Base-by-base conservation (phyloP, 148 eudicot genomes). In the Persicaria tinctoria region DNA sequence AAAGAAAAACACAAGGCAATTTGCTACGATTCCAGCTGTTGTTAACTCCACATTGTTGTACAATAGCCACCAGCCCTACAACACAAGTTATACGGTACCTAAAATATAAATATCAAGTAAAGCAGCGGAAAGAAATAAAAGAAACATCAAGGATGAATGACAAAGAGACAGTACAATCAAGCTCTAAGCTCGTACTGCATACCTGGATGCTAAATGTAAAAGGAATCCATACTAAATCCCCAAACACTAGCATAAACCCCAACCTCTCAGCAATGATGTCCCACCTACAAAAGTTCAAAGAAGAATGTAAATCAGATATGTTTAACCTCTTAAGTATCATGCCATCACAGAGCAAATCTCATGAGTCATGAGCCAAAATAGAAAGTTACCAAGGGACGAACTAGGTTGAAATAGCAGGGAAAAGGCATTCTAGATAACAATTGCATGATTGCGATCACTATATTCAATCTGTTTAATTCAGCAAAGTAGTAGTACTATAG, bases 121-220 rank as follows among this genome's bases (percentile, higher is more conserved):
- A 72, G 70, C n/a, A 64, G 70, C n/a, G 41, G 70, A 64, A 41
- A 32, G 7, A 12, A 62, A 41, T 8, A 18, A 20, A 20, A 6
- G 13, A 62, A 23, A n/a, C 68, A 3, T 41, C 5, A 64, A 41
- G 46, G 27, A 38, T 10, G 12, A 38, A 41, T 64, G 8, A 3
- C 69, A 64, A 32, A 64, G 45, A 32, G 41, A 27, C 12, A 38
- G n/a, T n/a, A n/a, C n/a, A 64, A 1, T 8, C 27, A 8, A 62
- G 44, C 10, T 62, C 20, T 23, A 62, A 62, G 68, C 41, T 62
- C 44, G 5, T 6, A 38, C 13, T 45, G 38, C 32, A 46, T 91
- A 85, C 99, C 97, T 95, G 99, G 80, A 95, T 95, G 77, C 97
- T 92, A 77, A 95, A 95, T 72, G 99, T 90, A 82, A 90, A 95